Percentiles rank a stretch among this genome's conserved stretches.
These are phyloP conservation scores for Arctium lappa DNA, from an alignment of 129 eudicot genomes.

Conservation along the genomic window DNA sequence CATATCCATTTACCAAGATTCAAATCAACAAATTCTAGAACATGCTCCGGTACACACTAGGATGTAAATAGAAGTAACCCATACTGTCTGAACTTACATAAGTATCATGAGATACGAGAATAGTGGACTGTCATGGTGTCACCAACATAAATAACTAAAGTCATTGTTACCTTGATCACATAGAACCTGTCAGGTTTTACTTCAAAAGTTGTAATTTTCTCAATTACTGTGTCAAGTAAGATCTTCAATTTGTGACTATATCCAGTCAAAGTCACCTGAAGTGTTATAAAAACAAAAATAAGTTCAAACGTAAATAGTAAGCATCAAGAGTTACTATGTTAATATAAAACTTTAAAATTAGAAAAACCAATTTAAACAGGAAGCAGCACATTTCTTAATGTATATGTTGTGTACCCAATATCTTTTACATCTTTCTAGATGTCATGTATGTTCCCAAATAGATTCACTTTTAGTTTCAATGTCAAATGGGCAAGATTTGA, in stretches of 20 bases:
- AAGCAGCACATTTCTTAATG: background rate
- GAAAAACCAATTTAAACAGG: background rate
- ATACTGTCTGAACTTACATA: background rate
- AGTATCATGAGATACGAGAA: conserved; percentile 1
- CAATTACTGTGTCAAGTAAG: conserved; percentile 70
- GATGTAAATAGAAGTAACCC: background rate
- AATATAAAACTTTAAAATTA: background rate
- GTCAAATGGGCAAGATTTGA: background rate
- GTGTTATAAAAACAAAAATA: conserved; percentile 9
- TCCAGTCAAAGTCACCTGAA: conserved; percentile 80
- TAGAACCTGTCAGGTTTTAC: conserved; percentile 88
- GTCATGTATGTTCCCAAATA: background rate
- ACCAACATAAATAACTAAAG: conserved; percentile 10
- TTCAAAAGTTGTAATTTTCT: conserved; percentile 74
- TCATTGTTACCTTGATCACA: conserved; percentile 76
- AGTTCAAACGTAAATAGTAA: background rate
- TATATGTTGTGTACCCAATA: background rate
- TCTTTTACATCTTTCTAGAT: background rate
- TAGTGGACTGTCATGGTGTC: background rate
- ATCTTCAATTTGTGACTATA: conserved; percentile 83
- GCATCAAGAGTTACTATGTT: background rate
- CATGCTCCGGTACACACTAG: background rate
- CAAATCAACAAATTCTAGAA: background rate
- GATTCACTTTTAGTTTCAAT: background rate
- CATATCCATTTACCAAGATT: background rate